Evolutionary conservation across 1,284 basidiomycete species (phyloP), one percentile per base, ranked within the genome.

Genomic region (Leucoagaricus sp.): DNA sequence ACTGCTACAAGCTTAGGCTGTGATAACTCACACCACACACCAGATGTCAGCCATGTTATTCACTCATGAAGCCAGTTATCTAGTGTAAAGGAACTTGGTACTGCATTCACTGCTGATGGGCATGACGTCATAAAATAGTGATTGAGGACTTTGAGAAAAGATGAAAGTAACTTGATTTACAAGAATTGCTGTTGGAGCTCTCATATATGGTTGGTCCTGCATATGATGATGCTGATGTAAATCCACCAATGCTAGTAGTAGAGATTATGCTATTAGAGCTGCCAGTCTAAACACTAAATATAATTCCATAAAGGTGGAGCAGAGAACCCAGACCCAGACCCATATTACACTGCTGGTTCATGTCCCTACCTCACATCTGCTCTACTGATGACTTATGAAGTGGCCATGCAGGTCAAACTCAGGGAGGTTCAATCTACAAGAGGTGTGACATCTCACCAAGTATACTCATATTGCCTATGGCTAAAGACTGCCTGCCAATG

Each of bases 321-420:
- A 86, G 38, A 82, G 87, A 40, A 81, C 79, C 42, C 80, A 80
- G 41, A 82, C 89, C 60, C 86, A 86, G 67, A 86, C 85, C 79
- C 86, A 8, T 86, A 89, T 63, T 87, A 85, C 58, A 77, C 78
- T 12, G 73, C 79, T 3, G 79, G 80, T 10, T 72, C 79, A 2
- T 80, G 84, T 63, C 78, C 84, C 47, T 81, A 84, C 31, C 71
- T 70, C 55, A 82, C 84, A 31, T 69, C 72, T 31, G 40, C 40
- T 4, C 64, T 74, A 50, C 68, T 72, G 34, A 60, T 68, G 34
- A 65, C 68, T 3, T 65, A 67, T 47, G 63, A 64, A 19, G 65
- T 67, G 36, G 70, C 73, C 25, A 67, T 70, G 5, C 69, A 69
- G 53, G 68, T 67, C 40, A 69, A 72, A 52, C 64, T 66, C 29